These are phyloP conservation scores for Epichloe glyceriae DNA, from an alignment of 2,329 filamentous ascomycete species.

Conservation along the genomic window DNA sequence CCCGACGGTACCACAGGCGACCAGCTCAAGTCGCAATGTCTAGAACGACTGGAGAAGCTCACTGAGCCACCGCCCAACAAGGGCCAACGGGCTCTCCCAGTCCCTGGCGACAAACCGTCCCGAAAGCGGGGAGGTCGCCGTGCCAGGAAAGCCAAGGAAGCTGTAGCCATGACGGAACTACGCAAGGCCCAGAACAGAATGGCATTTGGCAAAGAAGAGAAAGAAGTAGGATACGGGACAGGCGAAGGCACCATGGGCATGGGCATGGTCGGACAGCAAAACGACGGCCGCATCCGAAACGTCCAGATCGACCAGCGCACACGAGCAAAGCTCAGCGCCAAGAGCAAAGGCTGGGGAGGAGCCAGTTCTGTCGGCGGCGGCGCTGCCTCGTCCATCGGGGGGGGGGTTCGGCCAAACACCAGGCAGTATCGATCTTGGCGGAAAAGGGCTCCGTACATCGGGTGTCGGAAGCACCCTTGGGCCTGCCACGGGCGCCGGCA, in stretches of 20 bases:
- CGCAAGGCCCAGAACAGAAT: conserved; percentile 93
- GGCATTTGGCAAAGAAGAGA: conserved; percentile 91
- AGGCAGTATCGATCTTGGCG: conserved; percentile 56
- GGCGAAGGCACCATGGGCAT: conserved; percentile 77
- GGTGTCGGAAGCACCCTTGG: conserved; percentile 65
- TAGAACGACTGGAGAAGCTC: conserved; percentile 81
- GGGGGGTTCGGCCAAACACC: conserved; percentile 56
- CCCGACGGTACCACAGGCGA: conserved; percentile 74
- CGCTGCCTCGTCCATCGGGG: conserved; percentile 68
- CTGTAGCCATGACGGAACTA: conserved; percentile 90
- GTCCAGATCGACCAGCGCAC: conserved; percentile 89
- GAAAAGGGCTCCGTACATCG: conserved; percentile 65
- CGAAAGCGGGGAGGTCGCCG: conserved; percentile 83
- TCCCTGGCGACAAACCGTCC: conserved; percentile 88
- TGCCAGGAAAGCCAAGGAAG: conserved; percentile 90
- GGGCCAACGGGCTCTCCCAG: conserved; percentile 72
- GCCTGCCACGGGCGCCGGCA: conserved; percentile 57
- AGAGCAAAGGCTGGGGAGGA: conserved; percentile 89
- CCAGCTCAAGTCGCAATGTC: conserved; percentile 67
- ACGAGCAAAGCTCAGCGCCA: conserved; percentile 82
- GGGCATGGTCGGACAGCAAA: conserved; percentile 86
- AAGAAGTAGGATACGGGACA: conserved; percentile 79
- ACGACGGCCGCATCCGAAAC: conserved; percentile 78
- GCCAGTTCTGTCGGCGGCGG: conserved; percentile 48
- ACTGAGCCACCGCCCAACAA: conserved; percentile 87